Percentiles rank a stretch among this genome's conserved stretches.
Evolutionary conservation across 2,329 filamentous ascomycete species (phyloP).

Genomic region (Curvularia sp.): DNA sequence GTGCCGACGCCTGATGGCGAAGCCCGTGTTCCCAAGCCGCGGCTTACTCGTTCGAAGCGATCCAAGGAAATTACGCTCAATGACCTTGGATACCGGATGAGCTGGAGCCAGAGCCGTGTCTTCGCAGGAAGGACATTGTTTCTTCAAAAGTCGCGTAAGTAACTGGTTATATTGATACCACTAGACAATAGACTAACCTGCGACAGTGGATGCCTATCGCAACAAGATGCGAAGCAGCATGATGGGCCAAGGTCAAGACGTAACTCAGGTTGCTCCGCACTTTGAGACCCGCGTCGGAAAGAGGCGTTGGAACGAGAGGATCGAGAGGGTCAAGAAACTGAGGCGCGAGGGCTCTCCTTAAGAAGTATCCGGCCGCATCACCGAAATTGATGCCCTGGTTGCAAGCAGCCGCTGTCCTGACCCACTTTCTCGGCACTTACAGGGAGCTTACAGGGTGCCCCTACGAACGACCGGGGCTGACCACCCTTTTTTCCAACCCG

Average conservation of each 20-base stretch:
- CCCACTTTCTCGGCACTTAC: conserved; percentile 45
- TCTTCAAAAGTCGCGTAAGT: conserved; percentile 88
- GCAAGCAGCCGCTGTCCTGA: conserved; percentile 33
- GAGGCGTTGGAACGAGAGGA: conserved; percentile 62
- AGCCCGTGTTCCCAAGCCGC: conserved; percentile 75
- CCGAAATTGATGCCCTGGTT: conserved; percentile 38
- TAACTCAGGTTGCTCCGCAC: conserved; percentile 76
- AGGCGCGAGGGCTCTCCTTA: conserved; percentile 50
- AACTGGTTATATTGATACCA: background rate
- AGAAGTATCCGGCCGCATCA: conserved; percentile 33
- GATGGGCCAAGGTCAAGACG: conserved; percentile 77
- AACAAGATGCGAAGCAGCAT: conserved; percentile 88
- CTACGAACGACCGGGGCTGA: conserved; percentile 42
- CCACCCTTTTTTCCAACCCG: conserved; percentile 36
- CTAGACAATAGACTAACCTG: conserved; percentile 29
- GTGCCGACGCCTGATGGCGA: conserved; percentile 71
- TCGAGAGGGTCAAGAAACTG: conserved; percentile 52
- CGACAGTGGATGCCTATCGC: conserved; percentile 86
- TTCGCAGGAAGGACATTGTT: conserved; percentile 88
- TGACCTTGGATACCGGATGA: conserved; percentile 92
- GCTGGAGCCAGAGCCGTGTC: conserved; percentile 92
- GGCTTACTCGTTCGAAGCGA: conserved; percentile 72
- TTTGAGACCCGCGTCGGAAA: conserved; percentile 91
- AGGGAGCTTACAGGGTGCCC: conserved; percentile 31
- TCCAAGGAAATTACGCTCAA: conserved; percentile 89